Conservation (phyloP, 441 rosid species). For the Rhodomyrtus psidioides region DNA sequence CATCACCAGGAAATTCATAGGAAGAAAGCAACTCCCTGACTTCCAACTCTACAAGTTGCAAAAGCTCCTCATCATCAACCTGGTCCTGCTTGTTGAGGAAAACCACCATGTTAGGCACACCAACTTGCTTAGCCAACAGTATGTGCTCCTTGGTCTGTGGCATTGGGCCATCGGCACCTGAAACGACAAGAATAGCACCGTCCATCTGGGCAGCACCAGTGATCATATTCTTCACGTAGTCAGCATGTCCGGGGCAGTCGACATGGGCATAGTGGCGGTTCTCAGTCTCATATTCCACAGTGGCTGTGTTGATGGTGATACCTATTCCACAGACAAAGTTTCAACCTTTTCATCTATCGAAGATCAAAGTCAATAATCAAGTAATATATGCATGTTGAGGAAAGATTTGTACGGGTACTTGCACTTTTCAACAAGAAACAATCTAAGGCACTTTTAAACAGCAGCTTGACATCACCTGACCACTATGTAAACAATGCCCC, state of each 20-base stretch:
- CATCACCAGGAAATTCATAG: constrained; percentile 14
- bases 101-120: constrained; percentile 17
- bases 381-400: background rate
- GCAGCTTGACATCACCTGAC: background rate
- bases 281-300: constrained; percentile 18
- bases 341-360: background rate
- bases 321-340: constrained; percentile 11
- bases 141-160: constrained; percentile 20
- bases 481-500: background rate
- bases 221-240: constrained; percentile 16
- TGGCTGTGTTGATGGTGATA: constrained; percentile 92
- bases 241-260: constrained; percentile 15
- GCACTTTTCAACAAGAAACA: background rate
- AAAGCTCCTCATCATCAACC: constrained; percentile 16
- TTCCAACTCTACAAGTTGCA: constrained; percentile 14
- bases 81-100: constrained; percentile 16
- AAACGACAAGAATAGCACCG: constrained; percentile 8
- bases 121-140: constrained; percentile 15
- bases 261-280: constrained; percentile 9
- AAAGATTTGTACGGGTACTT: background rate
- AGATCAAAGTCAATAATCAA: background rate
- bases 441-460: background rate
- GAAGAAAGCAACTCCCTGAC: constrained; percentile 12
- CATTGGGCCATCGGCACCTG: constrained; percentile 17
- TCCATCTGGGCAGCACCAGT: constrained; percentile 16